Percentiles rank a stretch among this genome's conserved stretches.
Conservation (phyloP, 1,284 basidiomycete species). For the Sanghuangporus sanghuang region DNA sequence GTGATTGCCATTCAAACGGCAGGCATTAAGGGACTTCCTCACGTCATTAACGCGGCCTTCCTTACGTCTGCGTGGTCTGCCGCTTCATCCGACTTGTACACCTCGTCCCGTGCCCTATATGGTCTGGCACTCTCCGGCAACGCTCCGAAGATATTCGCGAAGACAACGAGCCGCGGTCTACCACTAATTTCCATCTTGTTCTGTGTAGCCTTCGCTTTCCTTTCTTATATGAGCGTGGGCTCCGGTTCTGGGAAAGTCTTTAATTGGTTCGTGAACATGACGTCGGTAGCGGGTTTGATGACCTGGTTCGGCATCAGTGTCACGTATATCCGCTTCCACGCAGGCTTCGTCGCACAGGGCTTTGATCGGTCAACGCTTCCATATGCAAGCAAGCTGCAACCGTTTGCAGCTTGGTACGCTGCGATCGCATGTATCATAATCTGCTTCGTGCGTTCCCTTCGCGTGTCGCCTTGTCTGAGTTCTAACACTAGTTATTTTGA, state of each 20-base stretch:
- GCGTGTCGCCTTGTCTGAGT: not conserved
- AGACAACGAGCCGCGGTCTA: conserved; percentile 64
- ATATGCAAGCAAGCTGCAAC: conserved; percentile 30
- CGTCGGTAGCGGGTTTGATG: conserved; percentile 56
- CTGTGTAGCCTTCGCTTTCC: conserved; percentile 62
- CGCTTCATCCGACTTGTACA: conserved; percentile 79
- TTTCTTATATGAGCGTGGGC: conserved; percentile 70
- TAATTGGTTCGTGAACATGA: conserved; percentile 76
- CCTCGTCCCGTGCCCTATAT: conserved; percentile 77
- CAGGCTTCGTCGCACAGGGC: conserved; percentile 40
- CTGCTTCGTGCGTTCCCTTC: conserved; percentile 51
- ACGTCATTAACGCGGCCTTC: conserved; percentile 83
- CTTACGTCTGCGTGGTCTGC: conserved; percentile 86
- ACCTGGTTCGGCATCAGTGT: conserved; percentile 69
- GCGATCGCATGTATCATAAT: conserved; percentile 50
- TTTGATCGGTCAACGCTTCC: conserved; percentile 35
- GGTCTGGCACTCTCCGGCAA: conserved; percentile 72
- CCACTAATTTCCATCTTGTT: conserved; percentile 70
- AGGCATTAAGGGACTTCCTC: conserved; percentile 70
- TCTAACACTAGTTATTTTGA: conserved; percentile 9
- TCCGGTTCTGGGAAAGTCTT: conserved; percentile 66
- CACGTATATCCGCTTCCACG: conserved; percentile 43
- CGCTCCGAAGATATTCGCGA: conserved; percentile 72
- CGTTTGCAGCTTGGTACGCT: conserved; percentile 45
- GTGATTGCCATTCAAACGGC: conserved; percentile 75